A percentile compares a stretch with the other conserved stretches of the same genome.
phyloP scores from a whole-genome alignment of 164 flowering plant species.

The Umbilicus rupestris region DNA sequence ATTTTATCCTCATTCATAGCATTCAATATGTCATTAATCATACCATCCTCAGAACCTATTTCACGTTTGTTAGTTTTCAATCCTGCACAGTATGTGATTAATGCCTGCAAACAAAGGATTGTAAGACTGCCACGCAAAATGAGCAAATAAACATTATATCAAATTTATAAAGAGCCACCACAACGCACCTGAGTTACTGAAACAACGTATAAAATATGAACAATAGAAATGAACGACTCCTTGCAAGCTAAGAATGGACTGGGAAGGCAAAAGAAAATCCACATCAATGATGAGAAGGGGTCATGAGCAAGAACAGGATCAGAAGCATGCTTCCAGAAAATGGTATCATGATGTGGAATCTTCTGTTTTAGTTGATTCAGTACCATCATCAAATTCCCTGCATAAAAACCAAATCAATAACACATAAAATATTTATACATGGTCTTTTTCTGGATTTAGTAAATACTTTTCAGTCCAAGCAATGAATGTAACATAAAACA shows the following conservation, averaged over 20 bases:
- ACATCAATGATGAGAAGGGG: slow-evolving; percentile 93
- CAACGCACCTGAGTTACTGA: slow-evolving; percentile 56
- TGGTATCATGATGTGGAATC: slow-evolving; percentile 37
- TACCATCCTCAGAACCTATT: slow-evolving; percentile 24
- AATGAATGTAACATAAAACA: neutral
- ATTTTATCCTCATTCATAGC: slow-evolving; percentile 29
- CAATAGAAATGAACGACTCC: slow-evolving; percentile 56
- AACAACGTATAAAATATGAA: slow-evolving; percentile 73
- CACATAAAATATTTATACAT: neutral
- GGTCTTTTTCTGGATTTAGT: no score
- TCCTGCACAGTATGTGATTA: slow-evolving; percentile 32
- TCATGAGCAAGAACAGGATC: slow-evolving; percentile 77
- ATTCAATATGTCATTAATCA: slow-evolving; percentile 42
- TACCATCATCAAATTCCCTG: slow-evolving; percentile 32
- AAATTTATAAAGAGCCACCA: neutral
- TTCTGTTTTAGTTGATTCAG: slow-evolving; percentile 37
- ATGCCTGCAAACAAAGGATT: slow-evolving; percentile 40
- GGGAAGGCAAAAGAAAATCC: slow-evolving; percentile 87
- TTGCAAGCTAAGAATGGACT: slow-evolving; percentile 44
- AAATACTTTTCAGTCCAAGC: neutral
- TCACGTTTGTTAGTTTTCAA: slow-evolving; percentile 18
- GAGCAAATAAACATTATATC: neutral
- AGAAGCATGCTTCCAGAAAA: slow-evolving; percentile 68
- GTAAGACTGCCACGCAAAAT: neutral
- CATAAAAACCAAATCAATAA: slow-evolving; percentile 5